Percentiles rank a stretch among this genome's conserved stretches.
Evolutionary conservation across 2,329 filamentous ascomycete species (phyloP).

Genomic region (Tolypocladium ovalisporum): DNA sequence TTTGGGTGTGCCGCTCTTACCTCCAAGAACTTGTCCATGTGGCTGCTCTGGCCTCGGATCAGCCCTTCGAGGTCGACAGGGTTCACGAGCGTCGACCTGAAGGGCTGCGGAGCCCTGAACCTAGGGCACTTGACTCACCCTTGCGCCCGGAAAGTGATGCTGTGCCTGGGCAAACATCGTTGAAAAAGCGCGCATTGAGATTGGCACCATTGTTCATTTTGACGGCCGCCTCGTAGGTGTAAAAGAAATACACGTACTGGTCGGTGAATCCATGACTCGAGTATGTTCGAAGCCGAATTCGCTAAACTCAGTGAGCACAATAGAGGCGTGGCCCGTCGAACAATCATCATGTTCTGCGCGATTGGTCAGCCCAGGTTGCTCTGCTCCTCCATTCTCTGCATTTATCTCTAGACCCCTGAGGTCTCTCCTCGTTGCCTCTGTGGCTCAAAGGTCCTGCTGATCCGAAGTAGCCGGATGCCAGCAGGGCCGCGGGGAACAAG

Average conservation of each 20-base stretch:
- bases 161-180: neutral
- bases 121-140: neutral
- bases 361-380: neutral
- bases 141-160: neutral
- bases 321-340: too few species aligned
- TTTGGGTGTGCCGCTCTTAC: too few species aligned
- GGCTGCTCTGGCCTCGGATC: neutral
- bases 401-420: neutral
- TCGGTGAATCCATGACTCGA: constrained; percentile 31
- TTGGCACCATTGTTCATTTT: constrained; percentile 41
- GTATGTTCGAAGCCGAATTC: constrained; percentile 23
- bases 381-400: too few species aligned
- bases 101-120: neutral
- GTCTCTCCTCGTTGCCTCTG: neutral
- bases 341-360: too few species aligned
- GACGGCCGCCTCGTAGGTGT: constrained; percentile 36
- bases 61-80: neutral
- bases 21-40: neutral
- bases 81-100: neutral
- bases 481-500: too few species aligned
- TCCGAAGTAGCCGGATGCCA: too few species aligned
- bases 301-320: too few species aligned
- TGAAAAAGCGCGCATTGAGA: constrained; percentile 13
- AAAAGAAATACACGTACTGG: constrained; percentile 50
- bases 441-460: too few species aligned